phyloP scores from a whole-genome alignment of 208 protist species.

The Acanthamoeba sp. region DNA sequence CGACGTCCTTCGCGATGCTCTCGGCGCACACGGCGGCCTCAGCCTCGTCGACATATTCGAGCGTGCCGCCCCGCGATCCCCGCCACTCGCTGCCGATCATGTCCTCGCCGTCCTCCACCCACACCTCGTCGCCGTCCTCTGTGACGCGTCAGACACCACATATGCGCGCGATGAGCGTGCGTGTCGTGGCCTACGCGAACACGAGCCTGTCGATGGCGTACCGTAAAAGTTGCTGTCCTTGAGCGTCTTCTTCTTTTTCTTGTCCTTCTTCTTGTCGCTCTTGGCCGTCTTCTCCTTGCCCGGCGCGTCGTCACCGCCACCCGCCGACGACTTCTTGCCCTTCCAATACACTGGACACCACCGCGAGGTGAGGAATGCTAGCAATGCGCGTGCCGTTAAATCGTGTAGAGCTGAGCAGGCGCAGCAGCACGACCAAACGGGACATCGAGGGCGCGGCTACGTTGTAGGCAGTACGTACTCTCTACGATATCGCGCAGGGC shows the following conservation, averaged over 20 bases:
- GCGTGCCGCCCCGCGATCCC: background rate
- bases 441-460: background rate
- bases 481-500: background rate
- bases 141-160: background rate
- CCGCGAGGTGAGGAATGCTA: too few species aligned
- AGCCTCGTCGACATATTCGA: background rate
- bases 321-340: background rate
- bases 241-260: slow-evolving; percentile 16
- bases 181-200: background rate
- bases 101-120: background rate
- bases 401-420: too few species aligned
- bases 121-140: slow-evolving; percentile 4
- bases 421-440: too few species aligned
- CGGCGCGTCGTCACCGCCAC: background rate
- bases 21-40: background rate
- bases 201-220: background rate
- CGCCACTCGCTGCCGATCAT: slow-evolving; percentile 13
- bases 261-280: slow-evolving; percentile 8
- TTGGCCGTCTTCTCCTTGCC: slow-evolving; percentile 31
- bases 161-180: background rate
- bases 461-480: background rate
- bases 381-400: too few species aligned
- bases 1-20: background rate
- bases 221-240: background rate
- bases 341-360: background rate